phyloP scores from a whole-genome alignment of 31 red algal genomes.

The Porphyra umbilicalis region DNA sequence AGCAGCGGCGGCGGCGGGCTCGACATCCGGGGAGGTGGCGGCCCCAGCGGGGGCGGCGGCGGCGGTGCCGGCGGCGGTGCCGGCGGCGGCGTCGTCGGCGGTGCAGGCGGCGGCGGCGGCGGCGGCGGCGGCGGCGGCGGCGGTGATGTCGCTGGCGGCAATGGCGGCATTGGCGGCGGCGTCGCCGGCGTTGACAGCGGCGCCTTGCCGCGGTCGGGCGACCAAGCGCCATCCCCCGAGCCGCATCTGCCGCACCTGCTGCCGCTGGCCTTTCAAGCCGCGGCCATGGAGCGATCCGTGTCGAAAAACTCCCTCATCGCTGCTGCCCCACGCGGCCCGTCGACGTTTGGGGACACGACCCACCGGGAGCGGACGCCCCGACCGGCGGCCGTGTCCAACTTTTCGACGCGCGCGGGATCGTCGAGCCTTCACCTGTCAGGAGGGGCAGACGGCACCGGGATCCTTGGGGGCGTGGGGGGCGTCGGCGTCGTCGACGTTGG shows the following conservation, averaged over 20 bases:
- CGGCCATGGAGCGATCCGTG: not conserved
- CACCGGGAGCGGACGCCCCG: not conserved
- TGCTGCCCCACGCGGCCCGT: not conserved
- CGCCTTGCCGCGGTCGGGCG: too few relatives aligned
- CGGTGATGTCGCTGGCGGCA: not conserved
- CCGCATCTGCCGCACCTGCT: not conserved
- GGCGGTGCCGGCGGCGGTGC: not conserved
- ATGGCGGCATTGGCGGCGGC: not conserved
- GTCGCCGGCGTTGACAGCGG: not conserved
- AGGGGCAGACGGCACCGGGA: not conserved
- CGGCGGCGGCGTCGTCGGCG: not conserved
- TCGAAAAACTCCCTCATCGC: not conserved
- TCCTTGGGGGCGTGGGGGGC: not conserved
- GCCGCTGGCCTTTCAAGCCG: not conserved
- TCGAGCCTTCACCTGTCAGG: not conserved
- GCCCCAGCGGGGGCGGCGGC: not conserved
- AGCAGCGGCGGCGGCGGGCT: not conserved
- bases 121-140: not conserved
- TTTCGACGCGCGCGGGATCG: not conserved
- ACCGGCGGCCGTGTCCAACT: not conserved
- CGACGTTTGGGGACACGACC: not conserved
- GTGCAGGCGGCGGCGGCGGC: not conserved
- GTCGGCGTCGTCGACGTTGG: not conserved
- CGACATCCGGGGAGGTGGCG: not conserved
- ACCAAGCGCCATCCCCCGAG: not conserved